These are phyloP conservation scores for Xylariaceae sp. DNA, from an alignment of 2,329 filamentous ascomycete species.

Conservation along the genomic window DNA sequence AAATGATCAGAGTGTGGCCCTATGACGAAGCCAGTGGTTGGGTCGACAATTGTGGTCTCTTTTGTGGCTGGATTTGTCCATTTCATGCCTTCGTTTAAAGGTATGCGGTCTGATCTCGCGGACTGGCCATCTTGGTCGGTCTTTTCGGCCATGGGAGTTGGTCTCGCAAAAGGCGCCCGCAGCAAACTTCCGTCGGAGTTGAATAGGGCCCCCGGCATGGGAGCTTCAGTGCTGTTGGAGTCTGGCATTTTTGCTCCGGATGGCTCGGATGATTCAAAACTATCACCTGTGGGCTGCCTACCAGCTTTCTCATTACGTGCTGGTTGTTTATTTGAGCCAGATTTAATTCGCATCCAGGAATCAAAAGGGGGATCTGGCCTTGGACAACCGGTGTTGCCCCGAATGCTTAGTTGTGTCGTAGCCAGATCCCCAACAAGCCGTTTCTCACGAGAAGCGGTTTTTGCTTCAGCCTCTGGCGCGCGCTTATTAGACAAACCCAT, in stretches of 20 bases:
- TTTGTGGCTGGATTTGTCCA: slow-evolving; percentile 61
- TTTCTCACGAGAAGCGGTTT: not conserved
- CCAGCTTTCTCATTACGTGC: slow-evolving; percentile 9
- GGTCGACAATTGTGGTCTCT: slow-evolving; percentile 45
- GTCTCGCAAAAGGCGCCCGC: slow-evolving; percentile 22
- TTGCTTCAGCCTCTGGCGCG: slow-evolving; percentile 8
- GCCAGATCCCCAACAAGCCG: slow-evolving; percentile 24
- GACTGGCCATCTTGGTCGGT: slow-evolving; percentile 3
- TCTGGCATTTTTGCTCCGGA: not conserved
- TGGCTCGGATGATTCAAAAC: not conserved
- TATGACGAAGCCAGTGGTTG: slow-evolving; percentile 47
- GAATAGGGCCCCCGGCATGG: slow-evolving; percentile 22
- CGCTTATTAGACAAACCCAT: slow-evolving; percentile 11
- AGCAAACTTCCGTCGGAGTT: slow-evolving; percentile 23
- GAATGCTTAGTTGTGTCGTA: slow-evolving; percentile 33
- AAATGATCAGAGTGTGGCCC: slow-evolving; percentile 28
- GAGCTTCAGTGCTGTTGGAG: not conserved
- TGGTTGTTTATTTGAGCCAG: slow-evolving; percentile 23
- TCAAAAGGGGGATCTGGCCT: slow-evolving; percentile 32
- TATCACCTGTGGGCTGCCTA: not conserved
- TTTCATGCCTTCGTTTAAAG: slow-evolving; percentile 33
- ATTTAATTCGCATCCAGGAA: slow-evolving; percentile 35
- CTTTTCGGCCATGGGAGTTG: not conserved
- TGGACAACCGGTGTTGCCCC: slow-evolving; percentile 34
- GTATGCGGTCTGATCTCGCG: not conserved